Conservation (phyloP, 2,329 filamentous ascomycete species). For the Penicillium hordei region DNA sequence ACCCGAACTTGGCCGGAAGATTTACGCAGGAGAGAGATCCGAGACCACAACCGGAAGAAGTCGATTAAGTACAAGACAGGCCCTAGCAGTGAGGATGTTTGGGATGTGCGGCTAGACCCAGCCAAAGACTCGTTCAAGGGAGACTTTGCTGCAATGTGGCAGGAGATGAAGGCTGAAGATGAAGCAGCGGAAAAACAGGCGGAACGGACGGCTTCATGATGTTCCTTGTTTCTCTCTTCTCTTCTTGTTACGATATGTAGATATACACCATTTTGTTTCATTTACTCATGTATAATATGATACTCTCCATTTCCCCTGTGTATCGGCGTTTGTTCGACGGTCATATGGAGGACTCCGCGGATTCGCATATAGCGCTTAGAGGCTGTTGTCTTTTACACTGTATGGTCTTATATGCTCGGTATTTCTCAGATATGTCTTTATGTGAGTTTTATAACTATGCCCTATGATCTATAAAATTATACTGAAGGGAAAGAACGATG, state of each 20-base stretch:
- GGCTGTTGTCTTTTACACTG: background rate
- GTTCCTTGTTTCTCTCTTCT: background rate
- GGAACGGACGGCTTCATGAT: conserved; percentile 23
- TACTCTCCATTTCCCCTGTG: conserved; percentile 3
- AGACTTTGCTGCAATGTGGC: conserved; percentile 45
- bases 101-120: conserved; percentile 69
- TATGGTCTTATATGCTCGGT: background rate
- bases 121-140: conserved; percentile 53
- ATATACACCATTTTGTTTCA: conserved; percentile 9
- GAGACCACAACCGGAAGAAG: conserved; percentile 67
- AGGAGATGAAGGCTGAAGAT: conserved; percentile 44
- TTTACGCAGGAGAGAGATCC: conserved; percentile 60
- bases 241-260: conserved; percentile 15
- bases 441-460: background rate
- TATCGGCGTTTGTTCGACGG: background rate
- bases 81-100: conserved; percentile 84
- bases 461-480: background rate
- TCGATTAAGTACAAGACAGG: conserved; percentile 65
- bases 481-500: background rate
- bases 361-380: background rate
- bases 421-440: background rate
- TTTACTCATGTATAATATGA: conserved; percentile 8
- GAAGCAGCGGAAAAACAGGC: conserved; percentile 34
- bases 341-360: background rate
- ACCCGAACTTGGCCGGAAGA: conserved; percentile 63